These are phyloP conservation scores for Chaetomium sp. DNA, from an alignment of 2,329 filamentous ascomycete genomes.

Conservation along the genomic window DNA sequence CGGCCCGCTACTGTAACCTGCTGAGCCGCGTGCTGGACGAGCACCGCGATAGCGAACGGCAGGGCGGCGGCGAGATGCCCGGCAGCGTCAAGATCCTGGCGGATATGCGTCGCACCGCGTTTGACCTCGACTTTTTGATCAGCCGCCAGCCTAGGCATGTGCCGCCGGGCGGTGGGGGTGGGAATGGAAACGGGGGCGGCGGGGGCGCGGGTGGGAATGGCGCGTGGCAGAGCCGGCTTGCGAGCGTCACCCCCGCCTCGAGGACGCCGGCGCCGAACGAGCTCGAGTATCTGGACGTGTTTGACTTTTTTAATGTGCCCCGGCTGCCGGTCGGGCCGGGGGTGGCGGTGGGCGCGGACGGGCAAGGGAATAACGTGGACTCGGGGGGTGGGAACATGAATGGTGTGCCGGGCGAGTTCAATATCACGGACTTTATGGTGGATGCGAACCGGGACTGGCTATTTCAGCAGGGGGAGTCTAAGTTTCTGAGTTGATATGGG, in stretches of 20 bases:
- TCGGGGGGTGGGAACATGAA: constrained; percentile 29
- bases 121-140: constrained; percentile 87
- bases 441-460: constrained; percentile 75
- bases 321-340: constrained; percentile 58
- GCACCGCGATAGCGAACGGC: constrained; percentile 75
- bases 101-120: constrained; percentile 88
- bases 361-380: constrained; percentile 10
- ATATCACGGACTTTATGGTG: constrained; percentile 77
- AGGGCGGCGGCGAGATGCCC: constrained; percentile 74
- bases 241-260: constrained; percentile 58
- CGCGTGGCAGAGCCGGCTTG: constrained; percentile 47
- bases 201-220: neutral
- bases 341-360: constrained; percentile 36
- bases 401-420: constrained; percentile 62
- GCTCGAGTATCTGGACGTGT: constrained; percentile 87
- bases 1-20: constrained; percentile 76
- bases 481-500: constrained; percentile 29
- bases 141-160: constrained; percentile 70
- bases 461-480: constrained; percentile 32
- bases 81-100: constrained; percentile 84
- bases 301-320: constrained; percentile 93
- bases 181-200: neutral
- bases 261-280: constrained; percentile 77
- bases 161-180: constrained; percentile 29
- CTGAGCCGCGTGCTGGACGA: constrained; percentile 84